Percentiles rank a stretch among this genome's conserved stretches.
These are phyloP conservation scores for Suhomyces emberorum DNA, from an alignment of 805 yeast genomes.

Conservation along the genomic window DNA sequence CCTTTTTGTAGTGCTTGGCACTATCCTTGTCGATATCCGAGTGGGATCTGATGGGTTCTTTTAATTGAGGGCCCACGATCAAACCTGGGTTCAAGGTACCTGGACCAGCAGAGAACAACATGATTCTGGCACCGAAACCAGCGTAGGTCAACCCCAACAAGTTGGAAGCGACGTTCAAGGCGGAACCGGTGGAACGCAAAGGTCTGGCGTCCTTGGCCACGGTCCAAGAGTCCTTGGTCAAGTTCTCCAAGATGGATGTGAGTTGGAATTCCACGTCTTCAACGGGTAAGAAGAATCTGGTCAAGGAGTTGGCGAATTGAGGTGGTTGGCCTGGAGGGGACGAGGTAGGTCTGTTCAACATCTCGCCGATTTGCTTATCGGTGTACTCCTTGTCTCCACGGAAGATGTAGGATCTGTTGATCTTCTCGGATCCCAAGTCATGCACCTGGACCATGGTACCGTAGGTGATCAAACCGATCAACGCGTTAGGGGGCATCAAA, in stretches of 20 bases:
- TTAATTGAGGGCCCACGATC: constrained; percentile 85
- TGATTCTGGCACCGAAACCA: constrained; percentile 83
- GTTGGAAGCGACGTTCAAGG: constrained; percentile 79
- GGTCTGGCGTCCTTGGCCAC: constrained; percentile 82
- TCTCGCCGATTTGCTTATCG: constrained; percentile 60
- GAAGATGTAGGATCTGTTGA: constrained; percentile 76
- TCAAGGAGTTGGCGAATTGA: constrained; percentile 31
- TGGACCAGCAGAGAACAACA: constrained; percentile 92
- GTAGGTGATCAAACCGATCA: constrained; percentile 81
- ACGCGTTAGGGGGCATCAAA: constrained; percentile 83
- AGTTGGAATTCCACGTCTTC: constrained; percentile 80
- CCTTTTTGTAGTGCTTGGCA: constrained; percentile 85
- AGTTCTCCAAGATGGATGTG: constrained; percentile 71
- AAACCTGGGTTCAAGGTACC: constrained; percentile 93
- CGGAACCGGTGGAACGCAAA: constrained; percentile 89
- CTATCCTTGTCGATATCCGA: constrained; percentile 88
- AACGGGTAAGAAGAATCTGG: constrained; percentile 70
- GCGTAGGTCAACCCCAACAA: constrained; percentile 79
- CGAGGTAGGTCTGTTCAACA: constrained; percentile 39
- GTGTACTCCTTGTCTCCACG: constrained; percentile 86
- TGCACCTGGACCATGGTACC: constrained; percentile 91
- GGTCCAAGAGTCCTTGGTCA: constrained; percentile 85
- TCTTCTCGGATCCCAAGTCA: constrained; percentile 63
- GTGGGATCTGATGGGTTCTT: constrained; percentile 96
- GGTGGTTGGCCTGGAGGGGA: constrained; percentile 23